phyloP scores from a whole-genome alignment of 331 rosid genomes.

The Acacia pycnantha region DNA sequence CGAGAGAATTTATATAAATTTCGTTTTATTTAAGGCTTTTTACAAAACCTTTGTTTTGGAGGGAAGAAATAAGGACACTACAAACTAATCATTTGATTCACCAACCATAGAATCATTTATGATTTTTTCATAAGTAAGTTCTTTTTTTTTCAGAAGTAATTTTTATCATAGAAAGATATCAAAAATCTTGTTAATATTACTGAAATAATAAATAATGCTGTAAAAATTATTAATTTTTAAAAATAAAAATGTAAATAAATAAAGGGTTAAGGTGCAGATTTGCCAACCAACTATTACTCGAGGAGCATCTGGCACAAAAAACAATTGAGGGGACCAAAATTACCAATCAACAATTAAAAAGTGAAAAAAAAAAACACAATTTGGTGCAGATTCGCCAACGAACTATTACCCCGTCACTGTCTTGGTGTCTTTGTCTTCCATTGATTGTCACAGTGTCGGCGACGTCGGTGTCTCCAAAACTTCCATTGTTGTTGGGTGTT shows the following conservation, averaged over 20 bases:
- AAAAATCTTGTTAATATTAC: not conserved
- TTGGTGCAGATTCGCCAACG: too few species aligned
- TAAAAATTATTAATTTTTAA: not conserved
- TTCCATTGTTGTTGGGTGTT: too few species aligned
- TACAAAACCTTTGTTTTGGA: conserved; percentile 30
- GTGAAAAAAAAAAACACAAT: too few species aligned
- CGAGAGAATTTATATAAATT: not conserved
- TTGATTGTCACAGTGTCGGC: too few species aligned
- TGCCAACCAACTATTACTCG: too few species aligned
- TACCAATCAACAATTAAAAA: too few species aligned
- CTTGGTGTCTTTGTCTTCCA: too few species aligned
- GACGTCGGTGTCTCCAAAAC: too few species aligned
- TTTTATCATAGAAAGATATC: not conserved
- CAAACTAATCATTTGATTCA: conserved; percentile 45
- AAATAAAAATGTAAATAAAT: not conserved
- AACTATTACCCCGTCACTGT: too few species aligned
- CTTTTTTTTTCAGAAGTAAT: not conserved
- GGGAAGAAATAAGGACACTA: conserved; percentile 19
- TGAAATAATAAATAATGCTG: not conserved
- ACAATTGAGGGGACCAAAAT: too few species aligned
- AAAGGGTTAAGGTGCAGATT: too few species aligned
- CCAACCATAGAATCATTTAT: conserved; percentile 13
- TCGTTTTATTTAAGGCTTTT: not conserved
- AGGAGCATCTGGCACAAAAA: too few species aligned
- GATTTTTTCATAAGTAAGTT: not conserved